Base-by-base conservation (phyloP, 2,329 filamentous ascomycete genomes). In the Diaporthe vaccinii region DNA sequence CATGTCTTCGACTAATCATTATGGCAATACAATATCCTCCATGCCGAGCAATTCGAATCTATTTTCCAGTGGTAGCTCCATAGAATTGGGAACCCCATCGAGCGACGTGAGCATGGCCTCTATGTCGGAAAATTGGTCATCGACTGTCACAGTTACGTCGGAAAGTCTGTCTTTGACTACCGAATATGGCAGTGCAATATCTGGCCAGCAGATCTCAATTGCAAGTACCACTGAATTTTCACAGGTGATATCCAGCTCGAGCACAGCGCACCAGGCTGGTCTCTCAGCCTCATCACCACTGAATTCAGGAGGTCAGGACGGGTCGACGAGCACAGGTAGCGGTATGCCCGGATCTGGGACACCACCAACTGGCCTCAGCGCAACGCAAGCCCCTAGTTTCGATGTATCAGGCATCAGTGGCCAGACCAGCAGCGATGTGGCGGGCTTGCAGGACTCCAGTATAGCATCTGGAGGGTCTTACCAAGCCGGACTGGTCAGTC, bases 251-350 rank as follows among this genome's bases (percentile, higher is more conserved):
- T 58, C 6, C 9, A 17, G 12, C 58, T 28, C 36, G 22, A 7
- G 2, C 36, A 15, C 10, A 10, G 1, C 6, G 14, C 2, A 5
- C 4, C n/a, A 28, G 6, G 1, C n/a, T 15, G 58, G 2, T 9
- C 5, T 22, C 6, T 44, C 36, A 4, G n/a, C 7, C 14, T 6
- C 36, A 1, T 17, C 58, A 20, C 0, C 3, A 12, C 8, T 14
- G 3, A 28, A 28, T 44, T 3, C 7, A 17, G n/a, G 12, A 6
- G 36, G 5, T 8, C 6, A 25, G 8, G n/a, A 20, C 4, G 15
- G 3, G 10, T 44, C n/a, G 14, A 62, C 2, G 2, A 15, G 22
- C 8, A 44, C n/a, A 1, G 2, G 3, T 10, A 9, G n/a, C 58
- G 20, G 3, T 4, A n/a, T 12, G 3, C 25, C 15, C 0, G 36